These are phyloP conservation scores for Massarina eburnea DNA, from an alignment of 2,329 filamentous ascomycete genomes.

Conservation along the genomic window DNA sequence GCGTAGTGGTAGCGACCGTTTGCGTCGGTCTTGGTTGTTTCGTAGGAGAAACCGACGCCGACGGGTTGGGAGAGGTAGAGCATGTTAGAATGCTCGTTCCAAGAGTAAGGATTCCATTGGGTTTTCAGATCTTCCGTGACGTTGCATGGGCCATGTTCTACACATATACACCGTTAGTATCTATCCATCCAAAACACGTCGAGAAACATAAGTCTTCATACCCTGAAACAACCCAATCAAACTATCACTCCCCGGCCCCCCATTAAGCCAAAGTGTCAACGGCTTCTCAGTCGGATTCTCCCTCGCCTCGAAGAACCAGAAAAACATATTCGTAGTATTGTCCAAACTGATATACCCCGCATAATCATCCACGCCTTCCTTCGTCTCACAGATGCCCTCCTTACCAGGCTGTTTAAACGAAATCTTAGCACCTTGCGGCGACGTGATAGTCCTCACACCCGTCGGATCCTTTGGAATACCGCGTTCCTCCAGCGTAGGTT, in stretches of 20 bases:
- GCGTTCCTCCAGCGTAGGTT: constrained; percentile 28
- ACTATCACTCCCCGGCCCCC: constrained; percentile 55
- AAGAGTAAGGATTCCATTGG: constrained; percentile 41
- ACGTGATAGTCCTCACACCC: constrained; percentile 36
- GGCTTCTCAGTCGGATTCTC: constrained; percentile 43
- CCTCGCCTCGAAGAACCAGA: constrained; percentile 53
- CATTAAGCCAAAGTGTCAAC: constrained; percentile 55
- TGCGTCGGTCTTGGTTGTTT: constrained; percentile 26
- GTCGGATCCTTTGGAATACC: constrained; percentile 34
- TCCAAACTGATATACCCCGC: constrained; percentile 41
- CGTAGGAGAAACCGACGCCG: constrained; percentile 45
- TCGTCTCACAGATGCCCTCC: constrained; percentile 47
- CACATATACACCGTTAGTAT: neutral
- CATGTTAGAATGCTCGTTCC: constrained; percentile 44
- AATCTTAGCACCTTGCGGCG: constrained; percentile 36
- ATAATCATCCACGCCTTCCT: constrained; percentile 40
- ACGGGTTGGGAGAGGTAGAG: constrained; percentile 21
- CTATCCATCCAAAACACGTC: neutral
- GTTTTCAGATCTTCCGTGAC: constrained; percentile 44
- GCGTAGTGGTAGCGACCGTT: constrained; percentile 36
- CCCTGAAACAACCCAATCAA: constrained; percentile 59
- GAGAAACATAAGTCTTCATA: neutral
- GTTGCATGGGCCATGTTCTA: constrained; percentile 49
- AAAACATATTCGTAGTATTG: constrained; percentile 43
- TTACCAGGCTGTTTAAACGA: constrained; percentile 42